Percentiles rank a stretch among this genome's conserved stretches.
Evolutionary conservation across 495 filamentous ascomycete species (phyloP).

Genomic region (Aspergillus panamensis): DNA sequence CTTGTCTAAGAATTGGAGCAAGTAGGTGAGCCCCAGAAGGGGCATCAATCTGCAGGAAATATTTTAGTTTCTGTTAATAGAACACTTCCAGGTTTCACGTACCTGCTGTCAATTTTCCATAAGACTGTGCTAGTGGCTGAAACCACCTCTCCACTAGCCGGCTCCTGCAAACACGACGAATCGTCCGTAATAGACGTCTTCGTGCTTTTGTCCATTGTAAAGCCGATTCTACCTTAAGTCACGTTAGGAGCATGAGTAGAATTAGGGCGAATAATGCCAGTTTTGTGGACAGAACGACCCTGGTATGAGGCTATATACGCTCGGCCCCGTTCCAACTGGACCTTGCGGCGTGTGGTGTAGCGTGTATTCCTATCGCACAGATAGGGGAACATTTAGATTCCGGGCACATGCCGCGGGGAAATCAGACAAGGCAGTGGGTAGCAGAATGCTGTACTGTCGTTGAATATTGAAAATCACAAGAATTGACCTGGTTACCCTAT

Average conservation of each 20-base stretch:
- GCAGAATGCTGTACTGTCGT: not conserved
- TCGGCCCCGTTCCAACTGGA: not conserved
- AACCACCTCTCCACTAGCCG: not conserved
- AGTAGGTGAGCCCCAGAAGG: conserved; percentile 12
- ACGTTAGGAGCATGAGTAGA: not conserved
- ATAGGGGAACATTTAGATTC: not conserved
- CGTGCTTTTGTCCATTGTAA: not conserved
- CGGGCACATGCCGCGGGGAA: not conserved
- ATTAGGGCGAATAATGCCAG: not conserved
- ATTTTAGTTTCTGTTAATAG: not conserved
- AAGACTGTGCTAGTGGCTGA: not conserved
- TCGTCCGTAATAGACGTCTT: not conserved
- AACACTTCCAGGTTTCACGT: not conserved
- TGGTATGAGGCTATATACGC: not conserved
- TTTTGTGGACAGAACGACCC: not conserved
- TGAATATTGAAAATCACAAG: not conserved
- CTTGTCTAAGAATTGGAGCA: conserved; percentile 18
- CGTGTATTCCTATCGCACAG: not conserved
- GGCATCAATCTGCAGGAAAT: conserved; percentile 8
- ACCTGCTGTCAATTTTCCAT: not conserved
- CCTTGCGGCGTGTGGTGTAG: not conserved
- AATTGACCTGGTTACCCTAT: not conserved
- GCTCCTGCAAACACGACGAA: not conserved
- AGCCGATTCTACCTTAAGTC: not conserved
- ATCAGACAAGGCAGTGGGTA: not conserved